Base-by-base conservation (phyloP, 371 early-diverging fungal species). In the Apophysomyces variabilis region DNA sequence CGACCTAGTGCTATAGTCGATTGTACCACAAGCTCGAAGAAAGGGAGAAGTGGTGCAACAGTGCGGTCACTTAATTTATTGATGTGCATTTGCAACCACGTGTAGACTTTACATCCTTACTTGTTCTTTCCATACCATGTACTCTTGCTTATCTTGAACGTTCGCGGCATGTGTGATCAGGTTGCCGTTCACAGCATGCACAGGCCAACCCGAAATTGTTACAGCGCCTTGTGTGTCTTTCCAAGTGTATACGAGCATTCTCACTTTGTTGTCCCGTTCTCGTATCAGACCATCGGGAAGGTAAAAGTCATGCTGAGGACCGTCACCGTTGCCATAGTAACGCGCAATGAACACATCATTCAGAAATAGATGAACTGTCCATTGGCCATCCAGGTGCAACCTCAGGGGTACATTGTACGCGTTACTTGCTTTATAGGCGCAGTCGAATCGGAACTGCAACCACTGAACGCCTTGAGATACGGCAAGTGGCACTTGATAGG, bases 261-360 rank as follows among this genome's bases (percentile, higher is more conserved):
- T 74, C 2, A 83, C 71, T 4, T 60, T 41, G 62, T 79, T 79
- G 26, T 66, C 60, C 7, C 66, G 73, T 1, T 62, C 57, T 5
- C 73, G 68, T n/a, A 89, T 57, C 14, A 88, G 68, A 1, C 78
- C 87, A 58, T 88, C 90, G 66, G 88, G 87, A 16, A 93, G 61
- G 66, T 87, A 89, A 68, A 91, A 93, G 65, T 92, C 89, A 56
- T 88, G 84, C 65, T 93, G 93, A 32, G 89, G 87, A 7, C 87
- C 82, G 58, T 91, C 90, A 0, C 89, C 90, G 66, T 88, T 87
- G 11, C 93, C 93, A 72, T 88, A 88, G 67, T 90, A 93, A 26
- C 89, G 79, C 4, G 84, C 93, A 60, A 92, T 80, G 26, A 90
- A 71, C 1, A 82, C 76, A 58, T 79, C 83, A 60, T 89, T 90